Base-by-base conservation (phyloP, 768 basidiomycete genomes). In the Sutorius australiensis region DNA sequence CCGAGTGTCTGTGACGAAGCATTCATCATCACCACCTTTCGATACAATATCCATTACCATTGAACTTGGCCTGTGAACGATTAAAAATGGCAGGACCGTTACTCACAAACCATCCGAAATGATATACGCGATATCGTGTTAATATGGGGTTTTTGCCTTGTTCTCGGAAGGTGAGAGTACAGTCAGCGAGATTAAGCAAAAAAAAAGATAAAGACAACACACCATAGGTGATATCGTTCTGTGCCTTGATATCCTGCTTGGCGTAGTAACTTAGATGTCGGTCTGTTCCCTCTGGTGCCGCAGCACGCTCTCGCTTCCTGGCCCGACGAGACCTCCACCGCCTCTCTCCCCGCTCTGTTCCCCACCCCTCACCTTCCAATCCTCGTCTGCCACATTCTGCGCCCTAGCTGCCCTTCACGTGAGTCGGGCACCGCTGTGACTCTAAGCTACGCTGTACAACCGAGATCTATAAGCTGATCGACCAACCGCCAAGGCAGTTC, bases 201-300 rank as follows among this genome's bases (percentile, higher is more conserved):
- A 17, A 12, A 39, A 33, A 21, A 5, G 27, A 38, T n/a, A 38
- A 8, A 17, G 2, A 21, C 10, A 17, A 74, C 86, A 51, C 60
- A 92, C 90, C 92, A 74, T 97, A 95, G 48, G 95, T 97, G 65
- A 98, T 95, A 74, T 99, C 97, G 65, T 97, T 94, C 47, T 95
- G 95, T 19, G 95, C 84, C 61, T 95, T 89, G 63, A 99, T 94
- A 61, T 90, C 90, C 61, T 91, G 84, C 72, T 98, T 97, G 31
- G 97, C 97, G 68, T 99, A 99, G 48, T n/a, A n/a, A 4, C 24
- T 2, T 24, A 24, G 24, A 24, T 24, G 66, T 98, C 97, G 63
- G 98, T 99, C 81, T 97, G 93, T 79, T 94, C 93, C 73, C 90
- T 39, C 89, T 86, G 64, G 79, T 93, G 68, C 24, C 24, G 4